Conservation (phyloP, 2,329 filamentous ascomycete species). For the Aspergillus piperis region DNA sequence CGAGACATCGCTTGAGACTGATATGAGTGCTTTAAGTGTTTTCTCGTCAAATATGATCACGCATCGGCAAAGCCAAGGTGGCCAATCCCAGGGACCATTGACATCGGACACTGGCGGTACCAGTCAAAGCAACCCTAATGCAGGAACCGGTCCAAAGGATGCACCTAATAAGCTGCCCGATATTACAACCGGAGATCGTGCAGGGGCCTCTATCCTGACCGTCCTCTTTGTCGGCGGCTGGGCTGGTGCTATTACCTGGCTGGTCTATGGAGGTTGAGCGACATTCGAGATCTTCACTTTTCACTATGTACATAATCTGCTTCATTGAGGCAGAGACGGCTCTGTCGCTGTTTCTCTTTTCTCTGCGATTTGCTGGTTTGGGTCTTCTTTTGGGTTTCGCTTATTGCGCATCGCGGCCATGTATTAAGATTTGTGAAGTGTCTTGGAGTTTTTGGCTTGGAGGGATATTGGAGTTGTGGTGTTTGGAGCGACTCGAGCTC, state of each 20-base stretch:
- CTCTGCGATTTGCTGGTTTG: background rate
- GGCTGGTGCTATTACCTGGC: conserved; percentile 32
- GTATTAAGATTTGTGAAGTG: background rate
- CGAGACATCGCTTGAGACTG: conserved; percentile 40
- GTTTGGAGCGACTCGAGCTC: background rate
- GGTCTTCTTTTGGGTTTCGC: background rate
- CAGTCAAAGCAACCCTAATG: conserved; percentile 50
- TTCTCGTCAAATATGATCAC: conserved; percentile 34
- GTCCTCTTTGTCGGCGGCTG: conserved; percentile 31
- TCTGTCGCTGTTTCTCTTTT: background rate
- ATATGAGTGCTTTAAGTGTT: conserved; percentile 45
- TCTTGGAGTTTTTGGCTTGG: background rate
- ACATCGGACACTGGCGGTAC: conserved; percentile 60
- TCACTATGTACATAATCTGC: background rate
- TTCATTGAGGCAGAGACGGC: background rate
- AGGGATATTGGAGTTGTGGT: background rate
- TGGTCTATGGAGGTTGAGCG: conserved; percentile 30
- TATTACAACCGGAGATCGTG: conserved; percentile 39
- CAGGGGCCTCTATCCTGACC: conserved; percentile 41
- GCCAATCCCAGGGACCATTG: conserved; percentile 30
- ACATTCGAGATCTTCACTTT: background rate
- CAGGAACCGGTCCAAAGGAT: conserved; percentile 33
- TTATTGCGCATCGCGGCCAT: background rate
- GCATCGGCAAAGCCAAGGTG: conserved; percentile 31
- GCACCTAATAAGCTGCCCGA: conserved; percentile 15